These are phyloP conservation scores for Talaromyces pinophilus DNA, from an alignment of 2,329 filamentous ascomycete species.

Conservation along the genomic window DNA sequence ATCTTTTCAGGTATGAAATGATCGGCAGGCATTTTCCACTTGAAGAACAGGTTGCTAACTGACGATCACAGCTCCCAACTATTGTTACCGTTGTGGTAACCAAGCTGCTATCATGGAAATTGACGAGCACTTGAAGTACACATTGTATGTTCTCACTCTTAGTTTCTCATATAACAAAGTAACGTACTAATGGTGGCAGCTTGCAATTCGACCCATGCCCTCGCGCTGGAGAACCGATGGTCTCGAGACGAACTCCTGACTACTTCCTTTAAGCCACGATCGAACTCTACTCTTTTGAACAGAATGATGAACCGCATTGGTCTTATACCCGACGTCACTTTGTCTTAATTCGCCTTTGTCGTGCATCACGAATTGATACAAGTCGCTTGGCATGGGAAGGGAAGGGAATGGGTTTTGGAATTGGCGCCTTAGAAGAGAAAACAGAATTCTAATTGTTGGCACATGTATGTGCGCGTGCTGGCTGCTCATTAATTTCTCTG, in stretches of 20 bases:
- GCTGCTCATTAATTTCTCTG: constrained; percentile 5
- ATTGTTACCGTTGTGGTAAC: constrained; percentile 98
- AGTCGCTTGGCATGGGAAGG: constrained; percentile 17
- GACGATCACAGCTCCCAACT: constrained; percentile 69
- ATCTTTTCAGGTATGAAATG: constrained; percentile 82
- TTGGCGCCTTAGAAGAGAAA: constrained; percentile 18
- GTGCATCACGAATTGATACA: constrained; percentile 2
- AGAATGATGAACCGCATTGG: constrained; percentile 18
- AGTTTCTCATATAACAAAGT: background rate
- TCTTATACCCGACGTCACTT: constrained; percentile 20
- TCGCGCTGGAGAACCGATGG: constrained; percentile 96
- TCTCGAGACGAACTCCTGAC: constrained; percentile 93
- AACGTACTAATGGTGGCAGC: constrained; percentile 54
- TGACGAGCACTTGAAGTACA: constrained; percentile 98
- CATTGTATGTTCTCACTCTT: constrained; percentile 70
- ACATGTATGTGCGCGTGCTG: constrained; percentile 13
- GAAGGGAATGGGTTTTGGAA: constrained; percentile 11
- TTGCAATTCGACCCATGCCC: constrained; percentile 99
- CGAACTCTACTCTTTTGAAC: constrained; percentile 22
- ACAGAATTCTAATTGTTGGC: constrained; percentile 13
- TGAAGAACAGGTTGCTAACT: background rate
- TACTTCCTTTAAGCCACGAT: constrained; percentile 80
- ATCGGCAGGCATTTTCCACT: background rate
- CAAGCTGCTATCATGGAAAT: constrained; percentile 99
- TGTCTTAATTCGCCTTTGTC: constrained; percentile 18